Conservation (phyloP, 2,329 filamentous ascomycete genomes). For the Pseudogymnoascus verrucosus region DNA sequence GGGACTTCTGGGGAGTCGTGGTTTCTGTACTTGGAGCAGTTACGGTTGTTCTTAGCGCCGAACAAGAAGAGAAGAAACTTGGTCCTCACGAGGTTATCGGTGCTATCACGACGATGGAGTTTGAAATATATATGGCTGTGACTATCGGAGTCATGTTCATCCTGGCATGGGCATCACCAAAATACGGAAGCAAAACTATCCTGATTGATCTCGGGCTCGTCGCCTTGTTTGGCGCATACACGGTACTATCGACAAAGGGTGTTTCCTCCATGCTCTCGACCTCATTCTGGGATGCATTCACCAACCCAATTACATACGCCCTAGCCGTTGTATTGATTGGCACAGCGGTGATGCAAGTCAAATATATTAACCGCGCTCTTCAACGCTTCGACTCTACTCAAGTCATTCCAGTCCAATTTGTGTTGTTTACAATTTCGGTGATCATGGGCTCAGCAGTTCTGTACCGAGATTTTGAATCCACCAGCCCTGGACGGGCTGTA, state of each 20-base stretch:
- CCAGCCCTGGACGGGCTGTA: conserved; percentile 60
- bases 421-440: conserved; percentile 90
- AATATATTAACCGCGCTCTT: conserved; percentile 84
- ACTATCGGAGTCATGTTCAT: conserved; percentile 64
- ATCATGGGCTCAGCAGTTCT: conserved; percentile 89
- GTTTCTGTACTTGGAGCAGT: conserved; percentile 83
- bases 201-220: conserved; percentile 90
- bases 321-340: conserved; percentile 70
- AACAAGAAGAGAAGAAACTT: conserved; percentile 80
- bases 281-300: conserved; percentile 78
- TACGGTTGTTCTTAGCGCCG: conserved; percentile 86
- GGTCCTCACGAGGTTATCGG: conserved; percentile 85
- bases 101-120: conserved; percentile 79
- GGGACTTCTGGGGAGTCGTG: conserved; percentile 82
- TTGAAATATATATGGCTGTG: conserved; percentile 80
- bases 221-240: conserved; percentile 91
- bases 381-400: conserved; percentile 95
- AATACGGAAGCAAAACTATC: conserved; percentile 78
- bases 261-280: conserved; percentile 92
- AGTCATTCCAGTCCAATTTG: conserved; percentile 96
- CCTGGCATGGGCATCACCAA: conserved; percentile 75
- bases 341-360: conserved; percentile 93
- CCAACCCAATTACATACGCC: conserved; percentile 84
- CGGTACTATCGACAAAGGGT: conserved; percentile 92
- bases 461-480: conserved; percentile 89